phyloP scores from a whole-genome alignment of 176 grass and related monocot genomes.

The Aegilops longissima region DNA sequence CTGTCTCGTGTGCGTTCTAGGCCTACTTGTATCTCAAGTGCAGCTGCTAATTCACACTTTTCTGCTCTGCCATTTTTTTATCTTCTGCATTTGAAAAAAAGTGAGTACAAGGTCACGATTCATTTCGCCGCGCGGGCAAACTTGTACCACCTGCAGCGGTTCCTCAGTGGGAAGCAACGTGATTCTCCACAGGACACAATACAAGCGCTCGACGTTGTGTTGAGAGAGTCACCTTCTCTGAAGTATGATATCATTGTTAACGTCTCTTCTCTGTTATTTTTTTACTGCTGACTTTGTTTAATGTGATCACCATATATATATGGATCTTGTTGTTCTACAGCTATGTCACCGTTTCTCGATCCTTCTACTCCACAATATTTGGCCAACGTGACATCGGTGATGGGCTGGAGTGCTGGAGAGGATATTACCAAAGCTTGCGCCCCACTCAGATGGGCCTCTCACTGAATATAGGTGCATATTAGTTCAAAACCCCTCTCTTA shows the following conservation, averaged over 20 bases:
- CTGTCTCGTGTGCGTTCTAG: not conserved
- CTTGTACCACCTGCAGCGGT: constrained; percentile 54
- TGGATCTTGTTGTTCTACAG: constrained; percentile 34
- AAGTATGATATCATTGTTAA: constrained; percentile 42
- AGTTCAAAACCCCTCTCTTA: not conserved
- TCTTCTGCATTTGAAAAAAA: constrained; percentile 38
- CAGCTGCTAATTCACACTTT: constrained; percentile 23
- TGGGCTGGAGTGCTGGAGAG: constrained; percentile 80
- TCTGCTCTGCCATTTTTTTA: not conserved
- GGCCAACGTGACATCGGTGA: constrained; percentile 40
- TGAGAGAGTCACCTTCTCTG: constrained; percentile 65
- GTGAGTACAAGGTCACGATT: constrained; percentile 63
- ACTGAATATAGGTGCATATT: constrained; percentile 65
- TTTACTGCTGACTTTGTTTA: not conserved
- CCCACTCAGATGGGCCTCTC: constrained; percentile 83
- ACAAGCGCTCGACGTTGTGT: constrained; percentile 72
- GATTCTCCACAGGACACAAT: constrained; percentile 65
- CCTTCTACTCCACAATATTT: constrained; percentile 70
- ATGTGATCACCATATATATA: constrained; percentile 1
- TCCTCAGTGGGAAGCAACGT: constrained; percentile 39
- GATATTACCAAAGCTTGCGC: constrained; percentile 86
- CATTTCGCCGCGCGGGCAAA: constrained; percentile 37
- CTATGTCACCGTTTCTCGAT: constrained; percentile 63
- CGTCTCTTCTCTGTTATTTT: not conserved
- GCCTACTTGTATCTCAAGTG: not conserved